Evolutionary conservation across 148 eudicot genomes (phyloP).

Genomic region (Camellia lanceoleosa): DNA sequence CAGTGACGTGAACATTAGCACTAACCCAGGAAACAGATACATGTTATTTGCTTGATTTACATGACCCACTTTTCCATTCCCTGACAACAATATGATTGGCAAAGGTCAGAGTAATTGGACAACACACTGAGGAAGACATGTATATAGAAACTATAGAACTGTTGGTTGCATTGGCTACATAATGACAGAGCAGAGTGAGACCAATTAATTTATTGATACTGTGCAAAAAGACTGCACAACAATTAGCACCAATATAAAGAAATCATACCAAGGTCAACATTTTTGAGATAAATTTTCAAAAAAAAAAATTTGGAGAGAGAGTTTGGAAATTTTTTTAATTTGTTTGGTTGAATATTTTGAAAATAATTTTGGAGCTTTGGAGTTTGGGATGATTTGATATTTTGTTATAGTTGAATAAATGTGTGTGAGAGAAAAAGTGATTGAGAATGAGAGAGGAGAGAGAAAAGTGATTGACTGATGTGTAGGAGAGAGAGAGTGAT

Average conservation of each 20-base stretch:
- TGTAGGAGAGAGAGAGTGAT: too few species aligned
- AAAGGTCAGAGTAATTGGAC: background rate
- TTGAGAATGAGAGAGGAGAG: too few species aligned
- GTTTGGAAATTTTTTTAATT: too few species aligned
- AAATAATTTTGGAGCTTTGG: too few species aligned
- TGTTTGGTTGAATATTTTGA: too few species aligned
- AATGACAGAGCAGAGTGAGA: background rate
- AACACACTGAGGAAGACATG: background rate
- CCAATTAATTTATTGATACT: background rate
- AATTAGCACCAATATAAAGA: background rate
- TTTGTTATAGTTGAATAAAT: too few species aligned
- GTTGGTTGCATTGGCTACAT: background rate
- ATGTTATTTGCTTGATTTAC: slow-evolving; percentile 99
- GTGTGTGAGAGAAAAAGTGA: too few species aligned
- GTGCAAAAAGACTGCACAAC: background rate
- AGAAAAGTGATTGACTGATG: too few species aligned
- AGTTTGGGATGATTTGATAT: too few species aligned
- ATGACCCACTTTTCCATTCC: slow-evolving; percentile 88
- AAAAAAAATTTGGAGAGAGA: slow-evolving; percentile 10
- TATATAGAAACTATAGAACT: background rate
- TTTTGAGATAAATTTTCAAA: slow-evolving; percentile 88
- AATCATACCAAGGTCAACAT: slow-evolving; percentile 80
- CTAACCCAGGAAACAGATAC: slow-evolving; percentile 98
- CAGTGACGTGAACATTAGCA: slow-evolving; percentile 21
- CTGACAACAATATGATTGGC: slow-evolving; percentile 32